Conservation (phyloP, 805 yeast species). For the Candida stauntonica region DNA sequence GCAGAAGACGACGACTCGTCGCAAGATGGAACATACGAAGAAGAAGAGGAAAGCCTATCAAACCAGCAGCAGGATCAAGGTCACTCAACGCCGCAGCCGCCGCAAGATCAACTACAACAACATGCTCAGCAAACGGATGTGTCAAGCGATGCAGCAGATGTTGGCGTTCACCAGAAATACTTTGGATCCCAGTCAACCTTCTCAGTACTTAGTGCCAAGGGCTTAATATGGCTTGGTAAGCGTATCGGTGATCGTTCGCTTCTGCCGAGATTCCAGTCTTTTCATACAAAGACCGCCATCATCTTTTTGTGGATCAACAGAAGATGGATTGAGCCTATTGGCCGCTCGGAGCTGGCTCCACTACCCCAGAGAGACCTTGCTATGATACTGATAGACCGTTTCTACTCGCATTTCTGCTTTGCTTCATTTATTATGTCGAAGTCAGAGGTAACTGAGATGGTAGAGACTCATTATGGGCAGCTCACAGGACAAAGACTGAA, state of each 20-base stretch:
- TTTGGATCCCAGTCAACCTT: constrained; percentile 27
- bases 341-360: constrained; percentile 22
- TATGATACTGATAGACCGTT: constrained; percentile 12
- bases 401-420: constrained; percentile 12
- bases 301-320: constrained; percentile 21
- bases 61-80: neutral
- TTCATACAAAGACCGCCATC: constrained; percentile 20
- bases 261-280: constrained; percentile 20
- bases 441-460: constrained; percentile 17
- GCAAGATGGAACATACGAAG: neutral
- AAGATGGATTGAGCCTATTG: constrained; percentile 34
- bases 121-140: neutral
- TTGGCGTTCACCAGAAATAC: constrained; percentile 11
- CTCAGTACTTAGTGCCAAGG: constrained; percentile 38
- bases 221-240: constrained; percentile 36
- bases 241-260: constrained; percentile 19
- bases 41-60: neutral
- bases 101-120: neutral
- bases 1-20: constrained; percentile 2
- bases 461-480: constrained; percentile 17
- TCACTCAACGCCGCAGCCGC: neutral
- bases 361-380: constrained; percentile 30
- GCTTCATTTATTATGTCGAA: constrained; percentile 10
- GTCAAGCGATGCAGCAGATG: neutral
- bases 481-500: constrained; percentile 6